Percentiles rank a stretch among this genome's conserved stretches.
phyloP scores from a whole-genome alignment of 495 filamentous ascomycete species.

The Parathielavia appendiculata region DNA sequence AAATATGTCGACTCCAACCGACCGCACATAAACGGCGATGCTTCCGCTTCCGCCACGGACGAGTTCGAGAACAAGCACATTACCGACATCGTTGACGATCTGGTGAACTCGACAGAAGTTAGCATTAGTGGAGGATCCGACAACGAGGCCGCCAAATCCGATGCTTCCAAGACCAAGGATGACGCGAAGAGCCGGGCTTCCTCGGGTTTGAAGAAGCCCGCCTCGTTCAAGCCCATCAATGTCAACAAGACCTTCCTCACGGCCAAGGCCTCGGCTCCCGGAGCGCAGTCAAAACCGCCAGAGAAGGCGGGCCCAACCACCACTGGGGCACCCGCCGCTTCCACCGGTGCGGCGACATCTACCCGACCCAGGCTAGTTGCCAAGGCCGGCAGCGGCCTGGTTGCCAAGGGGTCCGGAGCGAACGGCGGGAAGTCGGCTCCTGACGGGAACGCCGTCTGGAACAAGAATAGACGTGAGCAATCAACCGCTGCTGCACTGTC shows the following conservation, averaged over 20 bases:
- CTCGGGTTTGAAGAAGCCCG: conserved; percentile 70
- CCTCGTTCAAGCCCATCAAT: conserved; percentile 90
- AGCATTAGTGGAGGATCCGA: conserved; percentile 64
- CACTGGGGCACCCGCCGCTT: conserved; percentile 30
- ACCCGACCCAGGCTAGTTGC: conserved; percentile 50
- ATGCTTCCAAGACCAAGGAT: conserved; percentile 45
- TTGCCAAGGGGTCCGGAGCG: conserved; percentile 46
- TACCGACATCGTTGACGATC: conserved; percentile 46
- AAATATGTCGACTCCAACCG: conserved; percentile 42
- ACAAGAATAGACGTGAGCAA: conserved; percentile 82
- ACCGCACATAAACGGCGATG: conserved; percentile 42
- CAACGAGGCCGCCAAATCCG: conserved; percentile 55
- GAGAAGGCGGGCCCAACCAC: conserved; percentile 41
- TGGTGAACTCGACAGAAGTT: conserved; percentile 50
- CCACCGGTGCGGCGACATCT: conserved; percentile 37
- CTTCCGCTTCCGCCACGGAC: conserved; percentile 31
- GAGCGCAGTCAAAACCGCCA: conserved; percentile 45
- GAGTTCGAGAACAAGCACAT: conserved; percentile 49
- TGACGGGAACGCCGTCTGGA: conserved; percentile 83
- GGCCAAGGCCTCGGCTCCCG: conserved; percentile 43
- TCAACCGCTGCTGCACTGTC: not conserved
- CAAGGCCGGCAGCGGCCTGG: conserved; percentile 48
- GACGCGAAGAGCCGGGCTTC: conserved; percentile 58
- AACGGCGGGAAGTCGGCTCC: conserved; percentile 54
- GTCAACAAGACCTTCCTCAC: conserved; percentile 85